Evolutionary conservation across 257 asterid genomes (phyloP).

Genomic region (Gardenia jasminoides): DNA sequence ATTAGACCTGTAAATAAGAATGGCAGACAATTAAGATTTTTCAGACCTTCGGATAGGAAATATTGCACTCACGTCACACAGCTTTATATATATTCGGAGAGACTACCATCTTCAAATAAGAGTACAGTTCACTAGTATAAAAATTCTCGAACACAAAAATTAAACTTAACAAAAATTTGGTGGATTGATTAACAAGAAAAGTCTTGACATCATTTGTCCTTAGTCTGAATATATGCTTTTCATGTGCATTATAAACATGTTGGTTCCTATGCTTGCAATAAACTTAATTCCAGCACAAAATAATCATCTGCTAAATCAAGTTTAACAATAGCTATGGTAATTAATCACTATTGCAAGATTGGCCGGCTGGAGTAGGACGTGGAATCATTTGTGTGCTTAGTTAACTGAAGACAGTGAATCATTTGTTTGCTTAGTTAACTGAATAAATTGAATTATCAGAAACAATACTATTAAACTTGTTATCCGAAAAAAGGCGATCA

Average conservation of each 20-base stretch:
- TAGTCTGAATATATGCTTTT: background rate
- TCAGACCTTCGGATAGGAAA: too few species aligned
- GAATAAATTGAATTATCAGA: background rate
- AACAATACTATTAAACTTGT: background rate
- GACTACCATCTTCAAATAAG: background rate
- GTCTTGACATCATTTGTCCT: background rate
- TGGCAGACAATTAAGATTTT: background rate
- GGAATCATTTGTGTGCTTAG: slow-evolving; percentile 1
- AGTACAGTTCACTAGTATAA: too few species aligned
- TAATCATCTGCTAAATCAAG: background rate
- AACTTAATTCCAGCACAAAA: background rate
- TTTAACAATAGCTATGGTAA: background rate
- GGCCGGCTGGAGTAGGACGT: background rate
- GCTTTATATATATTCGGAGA: background rate
- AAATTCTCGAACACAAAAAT: too few species aligned
- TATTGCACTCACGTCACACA: background rate
- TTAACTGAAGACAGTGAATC: slow-evolving; percentile 4
- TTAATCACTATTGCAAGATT: background rate
- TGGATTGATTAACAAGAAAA: background rate
- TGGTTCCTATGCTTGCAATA: background rate
- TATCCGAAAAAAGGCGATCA: slow-evolving; percentile 1
- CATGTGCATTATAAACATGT: too few species aligned
- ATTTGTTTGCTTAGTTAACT: background rate
- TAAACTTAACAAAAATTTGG: background rate
- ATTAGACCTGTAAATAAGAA: too few species aligned